Conservation (phyloP, 768 basidiomycete genomes). For the Cubamyces sp. region DNA sequence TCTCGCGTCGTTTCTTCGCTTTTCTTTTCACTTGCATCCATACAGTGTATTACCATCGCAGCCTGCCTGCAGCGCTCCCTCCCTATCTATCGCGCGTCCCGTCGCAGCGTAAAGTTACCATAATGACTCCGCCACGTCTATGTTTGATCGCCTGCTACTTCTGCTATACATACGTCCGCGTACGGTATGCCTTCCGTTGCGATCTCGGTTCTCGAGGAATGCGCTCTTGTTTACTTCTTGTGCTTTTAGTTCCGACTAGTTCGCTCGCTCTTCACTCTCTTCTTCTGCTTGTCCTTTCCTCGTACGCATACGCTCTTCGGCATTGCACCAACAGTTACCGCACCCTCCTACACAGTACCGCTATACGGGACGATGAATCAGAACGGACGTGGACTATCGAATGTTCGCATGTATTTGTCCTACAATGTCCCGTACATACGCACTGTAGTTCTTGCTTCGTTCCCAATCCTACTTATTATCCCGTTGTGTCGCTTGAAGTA, state of each 20-base stretch:
- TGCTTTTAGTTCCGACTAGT: constrained; percentile 5
- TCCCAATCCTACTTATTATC: constrained; percentile 7
- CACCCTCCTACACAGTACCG: constrained; percentile 11
- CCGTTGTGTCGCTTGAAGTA: background rate
- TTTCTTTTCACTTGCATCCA: constrained; percentile 1
- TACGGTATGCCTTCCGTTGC: background rate
- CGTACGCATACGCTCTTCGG: constrained; percentile 2
- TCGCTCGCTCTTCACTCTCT: background rate
- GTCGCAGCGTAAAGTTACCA: constrained; percentile 26
- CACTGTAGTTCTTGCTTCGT: constrained; percentile 27
- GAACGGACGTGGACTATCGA: constrained; percentile 33
- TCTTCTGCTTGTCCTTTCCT: background rate
- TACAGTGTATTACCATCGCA: constrained; percentile 26
- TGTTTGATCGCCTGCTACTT: background rate
- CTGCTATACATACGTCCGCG: background rate
- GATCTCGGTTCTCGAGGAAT: constrained; percentile 3
- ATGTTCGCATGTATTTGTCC: constrained; percentile 34
- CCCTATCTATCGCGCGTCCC: constrained; percentile 13
- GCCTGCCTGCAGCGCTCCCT: constrained; percentile 19
- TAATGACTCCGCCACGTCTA: constrained; percentile 21
- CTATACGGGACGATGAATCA: constrained; percentile 29
- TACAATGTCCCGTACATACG: constrained; percentile 29
- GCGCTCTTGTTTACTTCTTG: constrained; percentile 3
- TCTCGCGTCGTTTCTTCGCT: background rate
- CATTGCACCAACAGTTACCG: constrained; percentile 4